Percentiles rank a stretch among this genome's conserved stretches.
phyloP scores from a whole-genome alignment of 2,329 filamentous ascomycete genomes.

The Aspergillus nomiae region DNA sequence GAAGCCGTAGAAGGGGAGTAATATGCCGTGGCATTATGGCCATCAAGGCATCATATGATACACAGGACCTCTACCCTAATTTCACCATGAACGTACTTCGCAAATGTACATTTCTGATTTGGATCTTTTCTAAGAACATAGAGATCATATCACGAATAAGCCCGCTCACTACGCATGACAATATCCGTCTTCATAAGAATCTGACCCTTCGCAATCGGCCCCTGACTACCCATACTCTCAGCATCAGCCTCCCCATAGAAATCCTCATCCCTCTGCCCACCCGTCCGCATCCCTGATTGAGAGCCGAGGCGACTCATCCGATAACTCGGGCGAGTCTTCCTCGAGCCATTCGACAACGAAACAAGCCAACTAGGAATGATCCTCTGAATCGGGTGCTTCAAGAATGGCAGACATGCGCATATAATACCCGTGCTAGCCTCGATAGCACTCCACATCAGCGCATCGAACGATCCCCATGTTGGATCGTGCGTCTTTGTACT shows the following conservation, averaged over 20 bases:
- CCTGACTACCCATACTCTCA: conserved; percentile 7
- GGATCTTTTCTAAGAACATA: background rate
- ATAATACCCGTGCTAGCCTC: conserved; percentile 14
- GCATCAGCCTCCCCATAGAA: conserved; percentile 1
- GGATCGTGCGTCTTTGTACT: conserved; percentile 1
- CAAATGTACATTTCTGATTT: background rate
- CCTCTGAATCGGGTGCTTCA: conserved; percentile 9
- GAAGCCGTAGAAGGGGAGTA: background rate
- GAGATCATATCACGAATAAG: background rate
- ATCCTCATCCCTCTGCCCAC: background rate
- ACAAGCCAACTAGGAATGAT: conserved; percentile 2
- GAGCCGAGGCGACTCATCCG: background rate
- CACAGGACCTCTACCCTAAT: background rate
- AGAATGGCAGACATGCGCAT: conserved; percentile 9
- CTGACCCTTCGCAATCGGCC: conserved; percentile 6
- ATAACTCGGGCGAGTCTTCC: conserved; percentile 6
- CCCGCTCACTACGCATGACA: conserved; percentile 6
- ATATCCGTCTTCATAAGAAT: conserved; percentile 11
- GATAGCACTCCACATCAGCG: conserved; percentile 11
- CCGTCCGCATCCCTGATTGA: background rate
- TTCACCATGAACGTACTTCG: background rate
- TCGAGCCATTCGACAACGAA: background rate
- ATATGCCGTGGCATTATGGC: background rate
- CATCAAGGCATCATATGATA: background rate
- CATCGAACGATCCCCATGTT: conserved; percentile 8